Base-by-base conservation (phyloP, 169 alveolate genomes). In the Cryptosporidium tyzzeri region DNA sequence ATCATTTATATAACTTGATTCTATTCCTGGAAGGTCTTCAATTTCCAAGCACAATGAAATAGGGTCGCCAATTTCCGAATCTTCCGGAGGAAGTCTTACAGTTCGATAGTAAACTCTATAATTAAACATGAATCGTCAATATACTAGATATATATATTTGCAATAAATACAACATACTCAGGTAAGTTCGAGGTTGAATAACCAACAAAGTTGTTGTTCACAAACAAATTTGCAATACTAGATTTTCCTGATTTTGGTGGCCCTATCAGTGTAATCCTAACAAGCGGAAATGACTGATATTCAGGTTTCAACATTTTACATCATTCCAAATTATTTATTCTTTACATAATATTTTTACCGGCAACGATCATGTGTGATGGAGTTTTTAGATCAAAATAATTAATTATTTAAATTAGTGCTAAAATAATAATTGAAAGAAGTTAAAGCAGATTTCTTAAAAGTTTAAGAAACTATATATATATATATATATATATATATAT, bases 1-100 rank as follows among this genome's bases (percentile, higher is more conserved):
- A 26, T 80, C 74, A 50, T 62, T 65, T 23, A 80, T 62, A 62
- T 62, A 80, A 0, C 33, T 59, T 2, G 53, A 16, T 23, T 80
- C 75, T 14, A 80, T 80, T 39, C 89, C 89, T 37, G 89, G 89
- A 44, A 80, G 89, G 53, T 80, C 89, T 31, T 80, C 89, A 80
- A 80, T 80, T 80, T 80, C 89, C 18, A 80, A 69, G 62, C 89
- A 80, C 16, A 80, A 18, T 14, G 89, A 80, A 62, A 44, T 80
- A 8, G 89, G 89, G 12, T 80, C 89, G 12, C 89, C 68, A 14
- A 44, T 61, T 39, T 80, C 74, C 62, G 89, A 80, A 62, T 65
- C 89, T 62, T 59, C 89, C 35, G 89, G 74, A 33, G 89, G 75
- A 23, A 80, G 68, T 41, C 89, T 80, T 18, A 80, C n/a, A 23